phyloP scores from a whole-genome alignment of 2,329 filamentous ascomycete genomes.

The Curvularia verruculosa region DNA sequence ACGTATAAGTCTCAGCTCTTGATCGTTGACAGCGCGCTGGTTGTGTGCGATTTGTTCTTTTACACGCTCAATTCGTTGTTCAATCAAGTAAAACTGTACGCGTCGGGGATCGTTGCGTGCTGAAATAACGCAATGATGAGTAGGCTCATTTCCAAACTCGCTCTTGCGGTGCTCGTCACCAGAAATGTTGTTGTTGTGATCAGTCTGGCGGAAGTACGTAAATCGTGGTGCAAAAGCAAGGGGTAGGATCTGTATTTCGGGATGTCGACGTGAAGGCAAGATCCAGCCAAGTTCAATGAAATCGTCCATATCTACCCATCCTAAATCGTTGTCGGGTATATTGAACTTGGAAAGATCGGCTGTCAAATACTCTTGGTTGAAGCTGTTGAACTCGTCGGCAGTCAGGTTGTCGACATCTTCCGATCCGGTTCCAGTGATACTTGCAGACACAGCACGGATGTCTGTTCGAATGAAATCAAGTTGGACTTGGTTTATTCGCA shows the following conservation, averaged over 20 bases:
- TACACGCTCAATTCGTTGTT: slow-evolving; percentile 78
- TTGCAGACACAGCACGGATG: slow-evolving; percentile 90
- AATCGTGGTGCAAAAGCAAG: slow-evolving; percentile 92
- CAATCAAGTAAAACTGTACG: slow-evolving; percentile 85
- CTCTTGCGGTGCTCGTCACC: slow-evolving; percentile 84
- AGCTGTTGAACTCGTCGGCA: slow-evolving; percentile 65
- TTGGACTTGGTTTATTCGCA: slow-evolving; percentile 95
- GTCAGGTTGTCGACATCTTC: slow-evolving; percentile 73
- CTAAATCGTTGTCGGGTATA: slow-evolving; percentile 92
- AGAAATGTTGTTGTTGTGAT: slow-evolving; percentile 79
- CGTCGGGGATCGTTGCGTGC: slow-evolving; percentile 73
- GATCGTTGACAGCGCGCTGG: slow-evolving; percentile 72
- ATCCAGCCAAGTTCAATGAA: slow-evolving; percentile 99
- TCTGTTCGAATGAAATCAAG: slow-evolving; percentile 91
- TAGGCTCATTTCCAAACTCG: slow-evolving; percentile 90
- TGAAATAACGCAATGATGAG: slow-evolving; percentile 95
- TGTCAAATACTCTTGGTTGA: slow-evolving; percentile 58
- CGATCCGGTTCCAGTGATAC: slow-evolving; percentile 77
- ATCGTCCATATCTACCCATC: slow-evolving; percentile 99
- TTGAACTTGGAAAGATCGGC: slow-evolving; percentile 82
- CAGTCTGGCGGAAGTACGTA: slow-evolving; percentile 96
- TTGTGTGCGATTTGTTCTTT: slow-evolving; percentile 79
- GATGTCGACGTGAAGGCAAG: slow-evolving; percentile 84
- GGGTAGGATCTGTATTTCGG: slow-evolving; percentile 91
- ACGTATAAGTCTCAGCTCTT: slow-evolving; percentile 67